Conservation (phyloP, 2,329 filamentous ascomycete genomes). For the Hypoxylon sp. region DNA sequence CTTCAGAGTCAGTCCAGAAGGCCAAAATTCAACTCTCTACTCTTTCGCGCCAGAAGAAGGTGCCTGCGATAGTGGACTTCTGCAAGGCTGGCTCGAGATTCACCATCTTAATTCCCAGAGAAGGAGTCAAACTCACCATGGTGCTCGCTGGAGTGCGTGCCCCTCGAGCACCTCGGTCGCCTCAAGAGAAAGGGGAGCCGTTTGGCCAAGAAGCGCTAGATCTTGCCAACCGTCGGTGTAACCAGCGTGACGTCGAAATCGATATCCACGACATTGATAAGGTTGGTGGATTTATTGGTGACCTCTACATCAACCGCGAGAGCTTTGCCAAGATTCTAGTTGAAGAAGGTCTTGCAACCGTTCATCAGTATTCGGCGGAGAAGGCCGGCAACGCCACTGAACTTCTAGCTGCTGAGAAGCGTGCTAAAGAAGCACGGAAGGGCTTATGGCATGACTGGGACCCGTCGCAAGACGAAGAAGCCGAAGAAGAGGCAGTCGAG, state of each 20-base stretch:
- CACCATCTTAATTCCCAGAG: slow-evolving; percentile 89
- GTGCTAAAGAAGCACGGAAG: slow-evolving; percentile 89
- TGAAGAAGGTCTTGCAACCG: slow-evolving; percentile 92
- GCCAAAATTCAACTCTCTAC: slow-evolving; percentile 93
- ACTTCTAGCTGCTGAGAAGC: slow-evolving; percentile 87
- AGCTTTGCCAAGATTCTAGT: slow-evolving; percentile 94
- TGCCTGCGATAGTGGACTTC: slow-evolving; percentile 95
- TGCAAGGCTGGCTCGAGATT: slow-evolving; percentile 98
- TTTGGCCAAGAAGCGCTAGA: slow-evolving; percentile 97
- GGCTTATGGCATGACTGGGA: slow-evolving; percentile 96
- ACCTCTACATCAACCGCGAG: slow-evolving; percentile 92
- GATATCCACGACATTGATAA: slow-evolving; percentile 97
- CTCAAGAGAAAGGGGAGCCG: slow-evolving; percentile 87
- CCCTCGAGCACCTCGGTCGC: slow-evolving; percentile 83
- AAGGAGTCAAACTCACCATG: slow-evolving; percentile 94
- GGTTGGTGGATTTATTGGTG: slow-evolving; percentile 96
- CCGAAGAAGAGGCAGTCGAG: slow-evolving; percentile 68
- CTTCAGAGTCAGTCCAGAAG: slow-evolving; percentile 93
- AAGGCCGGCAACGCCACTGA: slow-evolving; percentile 92
- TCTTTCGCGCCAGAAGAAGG: slow-evolving; percentile 90
- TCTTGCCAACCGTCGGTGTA: slow-evolving; percentile 87
- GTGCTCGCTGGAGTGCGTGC: slow-evolving; percentile 94
- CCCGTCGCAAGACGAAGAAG: slow-evolving; percentile 83
- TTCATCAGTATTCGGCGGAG: slow-evolving; percentile 95
- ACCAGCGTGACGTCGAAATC: slow-evolving; percentile 96